phyloP scores from a whole-genome alignment of 345 rosid genomes.

The Hibiscus tridactylites region DNA sequence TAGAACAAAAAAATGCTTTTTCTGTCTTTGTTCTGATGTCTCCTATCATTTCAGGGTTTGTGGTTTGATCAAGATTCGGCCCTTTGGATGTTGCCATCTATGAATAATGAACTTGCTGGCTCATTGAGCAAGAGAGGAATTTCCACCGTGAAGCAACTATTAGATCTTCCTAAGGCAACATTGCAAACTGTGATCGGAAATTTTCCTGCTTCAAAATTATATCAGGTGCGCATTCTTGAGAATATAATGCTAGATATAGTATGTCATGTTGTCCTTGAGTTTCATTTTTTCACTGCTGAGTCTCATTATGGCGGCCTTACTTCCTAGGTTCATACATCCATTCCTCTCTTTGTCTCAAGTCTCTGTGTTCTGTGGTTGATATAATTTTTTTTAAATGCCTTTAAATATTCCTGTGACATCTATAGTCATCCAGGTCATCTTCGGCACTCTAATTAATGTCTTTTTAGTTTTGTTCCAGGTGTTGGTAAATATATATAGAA shows the following conservation, averaged over 20 bases:
- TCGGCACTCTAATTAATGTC: not conserved
- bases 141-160: slow-evolving; percentile 56
- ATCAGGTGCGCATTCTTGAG: slow-evolving; percentile 41
- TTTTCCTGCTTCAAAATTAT: slow-evolving; percentile 40
- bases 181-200: slow-evolving; percentile 55
- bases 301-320: not conserved
- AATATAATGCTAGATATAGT: not conserved
- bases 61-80: slow-evolving; percentile 78
- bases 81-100: slow-evolving; percentile 86
- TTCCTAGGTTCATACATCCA: not conserved
- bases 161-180: slow-evolving; percentile 51
- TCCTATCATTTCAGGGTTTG: slow-evolving; percentile 45
- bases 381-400: not conserved
- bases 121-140: slow-evolving; percentile 46
- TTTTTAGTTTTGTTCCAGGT: not conserved
- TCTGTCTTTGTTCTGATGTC: not conserved
- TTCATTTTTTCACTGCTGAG: not conserved
- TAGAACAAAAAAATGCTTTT: not conserved
- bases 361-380: not conserved
- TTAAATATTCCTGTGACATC: not conserved
- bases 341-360: not conserved
- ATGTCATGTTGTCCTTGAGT: not conserved
- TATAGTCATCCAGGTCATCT: not conserved
- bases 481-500: not conserved
- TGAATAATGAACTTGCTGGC: slow-evolving; percentile 54